phyloP scores from a whole-genome alignment of 2,329 filamentous ascomycete species.

The Alternaria ethzedia region DNA sequence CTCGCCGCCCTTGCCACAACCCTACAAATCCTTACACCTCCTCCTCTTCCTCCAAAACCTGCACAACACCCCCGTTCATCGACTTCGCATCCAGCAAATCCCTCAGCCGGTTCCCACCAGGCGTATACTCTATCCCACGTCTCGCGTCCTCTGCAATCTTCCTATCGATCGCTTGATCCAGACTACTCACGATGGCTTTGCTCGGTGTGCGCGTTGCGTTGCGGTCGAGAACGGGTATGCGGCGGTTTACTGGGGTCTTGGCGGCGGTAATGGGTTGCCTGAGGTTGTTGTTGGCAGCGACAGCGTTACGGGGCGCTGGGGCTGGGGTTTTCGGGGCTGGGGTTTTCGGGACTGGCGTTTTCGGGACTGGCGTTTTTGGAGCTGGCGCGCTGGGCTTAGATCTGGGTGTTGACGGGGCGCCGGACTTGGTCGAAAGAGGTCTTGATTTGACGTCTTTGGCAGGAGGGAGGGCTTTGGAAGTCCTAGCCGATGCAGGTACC shows the following conservation, averaged over 20 bases:
- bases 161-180: conserved; percentile 35
- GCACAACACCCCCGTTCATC: background rate
- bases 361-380: background rate
- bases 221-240: conserved; percentile 7
- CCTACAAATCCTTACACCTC: background rate
- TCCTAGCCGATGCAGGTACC: conserved; percentile 2
- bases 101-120: conserved; percentile 15
- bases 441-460: background rate
- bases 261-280: background rate
- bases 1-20: background rate
- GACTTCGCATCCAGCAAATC: conserved; percentile 16
- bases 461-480: conserved; percentile 15
- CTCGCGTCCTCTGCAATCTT: conserved; percentile 30
- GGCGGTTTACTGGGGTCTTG: background rate
- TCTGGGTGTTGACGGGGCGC: background rate
- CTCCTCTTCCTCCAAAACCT: background rate
- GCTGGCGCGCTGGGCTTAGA: background rate
- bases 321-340: background rate
- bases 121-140: conserved; percentile 18
- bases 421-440: background rate
- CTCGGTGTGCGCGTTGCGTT: conserved; percentile 30
- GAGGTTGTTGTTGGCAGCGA: background rate
- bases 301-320: background rate
- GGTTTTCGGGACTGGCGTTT: background rate
- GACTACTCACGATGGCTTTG: conserved; percentile 23